Evolutionary conservation across 192 early-diverging fungal genomes (phyloP).

Genomic region (Pilobolus umbonatus): DNA sequence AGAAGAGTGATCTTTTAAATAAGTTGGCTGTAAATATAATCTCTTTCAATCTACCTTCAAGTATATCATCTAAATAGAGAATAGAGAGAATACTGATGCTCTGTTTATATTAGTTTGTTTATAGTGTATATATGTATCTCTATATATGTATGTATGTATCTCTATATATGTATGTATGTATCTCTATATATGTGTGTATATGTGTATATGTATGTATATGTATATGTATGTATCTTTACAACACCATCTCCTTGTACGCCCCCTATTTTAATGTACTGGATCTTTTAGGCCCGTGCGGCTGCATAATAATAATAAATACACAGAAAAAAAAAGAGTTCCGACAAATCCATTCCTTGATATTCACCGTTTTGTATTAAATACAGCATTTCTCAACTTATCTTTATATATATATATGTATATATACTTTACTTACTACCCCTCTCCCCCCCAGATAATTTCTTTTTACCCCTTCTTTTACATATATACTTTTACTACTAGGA

Average conservation of each 20-base stretch:
- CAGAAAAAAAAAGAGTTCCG: conserved; percentile 14
- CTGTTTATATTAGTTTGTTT: too few relatives aligned
- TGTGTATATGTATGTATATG: too few relatives aligned
- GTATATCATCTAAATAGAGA: too few relatives aligned
- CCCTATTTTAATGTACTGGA: neutral
- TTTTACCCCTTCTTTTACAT: conserved; percentile 2
- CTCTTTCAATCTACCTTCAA: too few relatives aligned
- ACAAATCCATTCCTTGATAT: conserved; percentile 16
- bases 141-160: too few relatives aligned
- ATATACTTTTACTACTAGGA: neutral
- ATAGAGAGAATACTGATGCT: too few relatives aligned
- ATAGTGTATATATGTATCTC: too few relatives aligned
- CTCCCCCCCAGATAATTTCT: conserved; percentile 1
- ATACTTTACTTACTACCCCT: neutral
- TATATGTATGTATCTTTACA: too few relatives aligned
- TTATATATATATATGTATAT: neutral
- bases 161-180: too few relatives aligned
- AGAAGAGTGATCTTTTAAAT: neutral
- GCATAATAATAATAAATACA: conserved; percentile 12
- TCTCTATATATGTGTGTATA: too few relatives aligned
- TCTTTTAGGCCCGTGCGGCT: conserved; percentile 11
- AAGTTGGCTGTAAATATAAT: conserved; percentile 4
- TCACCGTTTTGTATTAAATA: conserved; percentile 3
- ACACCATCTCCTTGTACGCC: too few relatives aligned
- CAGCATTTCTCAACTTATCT: conserved; percentile 14